These are phyloP conservation scores for Nymphaea colorata DNA, from an alignment of 164 flowering plant genomes.

Conservation along the genomic window DNA sequence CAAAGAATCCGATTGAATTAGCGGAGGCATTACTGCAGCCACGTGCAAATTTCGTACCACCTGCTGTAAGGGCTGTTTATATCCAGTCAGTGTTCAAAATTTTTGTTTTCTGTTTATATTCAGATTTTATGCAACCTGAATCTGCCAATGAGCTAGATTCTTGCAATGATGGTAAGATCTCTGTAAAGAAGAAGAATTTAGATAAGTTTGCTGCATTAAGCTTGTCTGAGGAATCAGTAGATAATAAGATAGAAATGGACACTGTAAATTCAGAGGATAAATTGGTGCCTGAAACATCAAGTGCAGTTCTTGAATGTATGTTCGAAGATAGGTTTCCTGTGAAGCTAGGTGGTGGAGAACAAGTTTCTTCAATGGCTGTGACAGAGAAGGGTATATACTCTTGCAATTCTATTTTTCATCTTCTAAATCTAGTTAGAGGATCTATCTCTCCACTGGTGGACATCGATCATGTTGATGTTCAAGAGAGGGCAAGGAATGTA, in stretches of 20 bases:
- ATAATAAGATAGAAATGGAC: background rate
- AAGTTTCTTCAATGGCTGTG: background rate
- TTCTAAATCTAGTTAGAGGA: conserved; percentile 41
- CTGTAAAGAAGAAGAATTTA: background rate
- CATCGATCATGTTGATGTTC: conserved; percentile 69
- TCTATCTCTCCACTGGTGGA: conserved; percentile 45
- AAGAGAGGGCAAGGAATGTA: conserved; percentile 62
- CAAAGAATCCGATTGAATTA: conserved; percentile 60
- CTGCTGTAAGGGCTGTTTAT: conserved; percentile 64
- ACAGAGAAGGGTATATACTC: background rate
- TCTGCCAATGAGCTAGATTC: background rate
- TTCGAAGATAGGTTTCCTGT: background rate
- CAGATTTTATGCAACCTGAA: conserved; percentile 24
- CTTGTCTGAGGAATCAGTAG: background rate
- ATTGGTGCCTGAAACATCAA: background rate
- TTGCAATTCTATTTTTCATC: conserved; percentile 32
- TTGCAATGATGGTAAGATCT: background rate
- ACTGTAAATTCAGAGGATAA: background rate
- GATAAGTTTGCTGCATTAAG: background rate
- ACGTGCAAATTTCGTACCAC: conserved; percentile 68
- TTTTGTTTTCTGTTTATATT: conserved; percentile 39
- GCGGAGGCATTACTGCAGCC: conserved; percentile 87
- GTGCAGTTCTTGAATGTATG: background rate
- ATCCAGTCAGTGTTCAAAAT: conserved; percentile 78
- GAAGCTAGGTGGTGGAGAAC: background rate